Conservation (phyloP, 208 protist genomes). For the Eutreptiella sp. region DNA sequence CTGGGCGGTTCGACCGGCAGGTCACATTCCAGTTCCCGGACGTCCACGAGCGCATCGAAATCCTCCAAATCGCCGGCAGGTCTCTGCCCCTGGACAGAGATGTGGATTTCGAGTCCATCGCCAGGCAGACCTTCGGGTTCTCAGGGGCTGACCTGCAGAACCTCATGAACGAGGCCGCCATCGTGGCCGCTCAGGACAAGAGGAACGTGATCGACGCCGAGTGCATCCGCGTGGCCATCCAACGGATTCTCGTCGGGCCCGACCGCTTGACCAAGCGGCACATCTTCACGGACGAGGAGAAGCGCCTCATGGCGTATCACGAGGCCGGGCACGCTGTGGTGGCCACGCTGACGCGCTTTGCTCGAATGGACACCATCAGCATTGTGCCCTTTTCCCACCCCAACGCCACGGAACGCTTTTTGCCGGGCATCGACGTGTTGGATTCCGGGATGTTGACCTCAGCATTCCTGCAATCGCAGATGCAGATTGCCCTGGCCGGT, state of each 20-base stretch:
- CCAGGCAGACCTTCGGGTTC: slow-evolving; percentile 75
- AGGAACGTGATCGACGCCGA: slow-evolving; percentile 53
- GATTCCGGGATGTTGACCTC: too few species aligned
- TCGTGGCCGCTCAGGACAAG: slow-evolving; percentile 79
- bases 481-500: too few species aligned
- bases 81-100: slow-evolving; percentile 67
- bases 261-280: slow-evolving; percentile 58
- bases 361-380: too few species aligned
- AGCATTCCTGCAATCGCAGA: too few species aligned
- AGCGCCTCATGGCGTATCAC: slow-evolving; percentile 74
- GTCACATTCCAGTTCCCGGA: slow-evolving; percentile 86
- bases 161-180: slow-evolving; percentile 93
- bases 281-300: slow-evolving; percentile 53
- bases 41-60: slow-evolving; percentile 83
- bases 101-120: slow-evolving; percentile 47
- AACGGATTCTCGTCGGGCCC: slow-evolving; percentile 73
- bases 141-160: slow-evolving; percentile 95
- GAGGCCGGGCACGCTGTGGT: slow-evolving; percentile 92
- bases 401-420: too few species aligned
- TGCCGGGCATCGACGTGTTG: too few species aligned
- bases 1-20: slow-evolving; percentile 92
- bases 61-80: slow-evolving; percentile 83
- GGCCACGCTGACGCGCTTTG: too few species aligned
- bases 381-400: too few species aligned
- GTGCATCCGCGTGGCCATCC: slow-evolving; percentile 62